Evolutionary conservation across 1,284 basidiomycete genomes (phyloP).

Genomic region (Trichosporon ovoides): DNA sequence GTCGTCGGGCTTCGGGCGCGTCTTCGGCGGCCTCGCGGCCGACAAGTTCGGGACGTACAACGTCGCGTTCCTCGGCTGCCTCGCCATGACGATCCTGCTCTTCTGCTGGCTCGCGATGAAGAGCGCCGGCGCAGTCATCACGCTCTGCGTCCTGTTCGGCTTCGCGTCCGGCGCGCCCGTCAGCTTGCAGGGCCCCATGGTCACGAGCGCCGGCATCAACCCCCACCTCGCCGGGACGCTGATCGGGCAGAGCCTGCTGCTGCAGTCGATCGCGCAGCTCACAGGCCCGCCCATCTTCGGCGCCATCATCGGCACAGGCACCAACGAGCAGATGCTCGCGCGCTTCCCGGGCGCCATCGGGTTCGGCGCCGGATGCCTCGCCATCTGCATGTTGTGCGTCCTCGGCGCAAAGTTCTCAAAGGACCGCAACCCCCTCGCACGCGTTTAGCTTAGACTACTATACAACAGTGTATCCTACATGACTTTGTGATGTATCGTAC

Average conservation of each 20-base stretch:
- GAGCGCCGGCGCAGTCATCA: constrained; percentile 23
- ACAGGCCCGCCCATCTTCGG: constrained; percentile 37
- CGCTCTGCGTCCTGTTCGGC: constrained; percentile 34
- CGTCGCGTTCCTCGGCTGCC: constrained; percentile 25
- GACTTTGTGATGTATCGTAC: too few relatives aligned
- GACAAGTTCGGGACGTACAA: constrained; percentile 36
- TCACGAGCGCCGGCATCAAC: constrained; percentile 27
- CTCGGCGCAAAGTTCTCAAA: constrained; percentile 8
- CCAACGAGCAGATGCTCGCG: constrained; percentile 18
- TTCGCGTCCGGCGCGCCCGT: constrained; percentile 34
- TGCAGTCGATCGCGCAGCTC: constrained; percentile 34
- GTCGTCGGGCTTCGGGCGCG: constrained; percentile 30
- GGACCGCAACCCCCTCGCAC: neutral
- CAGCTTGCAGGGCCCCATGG: constrained; percentile 35
- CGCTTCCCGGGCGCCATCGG: constrained; percentile 30
- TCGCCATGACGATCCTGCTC: constrained; percentile 27
- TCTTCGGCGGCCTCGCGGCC: constrained; percentile 28
- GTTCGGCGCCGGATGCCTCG: constrained; percentile 27
- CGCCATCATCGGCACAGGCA: constrained; percentile 33
- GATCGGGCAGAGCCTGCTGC: constrained; percentile 37
- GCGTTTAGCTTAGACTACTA: neutral
- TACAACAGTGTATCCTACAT: too few relatives aligned
- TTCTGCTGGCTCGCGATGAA: constrained; percentile 35
- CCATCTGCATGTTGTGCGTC: constrained; percentile 14
- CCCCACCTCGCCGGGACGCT: constrained; percentile 37